Evolutionary conservation across 2,329 filamentous ascomycete genomes (phyloP).

Genomic region (Scedosporium dehoogii): DNA sequence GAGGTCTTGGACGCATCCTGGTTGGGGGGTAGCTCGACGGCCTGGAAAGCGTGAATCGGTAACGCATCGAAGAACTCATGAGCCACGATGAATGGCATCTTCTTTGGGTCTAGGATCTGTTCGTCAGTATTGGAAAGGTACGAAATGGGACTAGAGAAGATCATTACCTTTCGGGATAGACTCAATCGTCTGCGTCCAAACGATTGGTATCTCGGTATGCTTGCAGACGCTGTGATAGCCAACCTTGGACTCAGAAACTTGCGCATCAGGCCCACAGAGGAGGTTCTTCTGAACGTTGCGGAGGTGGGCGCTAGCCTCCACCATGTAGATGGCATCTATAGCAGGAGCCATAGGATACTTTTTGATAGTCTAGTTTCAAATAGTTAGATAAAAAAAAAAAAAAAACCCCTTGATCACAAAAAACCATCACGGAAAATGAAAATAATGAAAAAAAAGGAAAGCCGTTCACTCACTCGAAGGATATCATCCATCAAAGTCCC

Average conservation of each 20-base stretch:
- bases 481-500: slow-evolving; percentile 98
- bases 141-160: background rate
- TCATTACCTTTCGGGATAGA: slow-evolving; percentile 61
- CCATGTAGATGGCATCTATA: slow-evolving; percentile 82
- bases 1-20: slow-evolving; percentile 26
- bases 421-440: background rate
- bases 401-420: background rate
- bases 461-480: slow-evolving; percentile 55
- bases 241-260: slow-evolving; percentile 59
- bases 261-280: slow-evolving; percentile 63
- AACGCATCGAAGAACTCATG: slow-evolving; percentile 99
- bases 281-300: slow-evolving; percentile 68
- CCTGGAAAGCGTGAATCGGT: slow-evolving; percentile 90
- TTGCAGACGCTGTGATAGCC: slow-evolving; percentile 70
- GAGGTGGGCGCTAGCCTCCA: slow-evolving; percentile 82
- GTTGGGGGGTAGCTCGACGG: slow-evolving; percentile 35
- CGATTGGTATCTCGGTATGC: slow-evolving; percentile 62
- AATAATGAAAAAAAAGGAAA: too few relatives aligned
- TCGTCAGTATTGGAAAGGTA: background rate
- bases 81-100: slow-evolving; percentile 85
- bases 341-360: slow-evolving; percentile 74
- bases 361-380: slow-evolving; percentile 55
- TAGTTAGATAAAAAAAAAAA: background rate
- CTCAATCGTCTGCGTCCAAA: slow-evolving; percentile 85
- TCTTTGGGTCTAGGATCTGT: slow-evolving; percentile 42